Evolutionary conservation across 225 moss, liverwort and hornwort genomes (phyloP).

Genomic region (Sphagnum tenellum): DNA sequence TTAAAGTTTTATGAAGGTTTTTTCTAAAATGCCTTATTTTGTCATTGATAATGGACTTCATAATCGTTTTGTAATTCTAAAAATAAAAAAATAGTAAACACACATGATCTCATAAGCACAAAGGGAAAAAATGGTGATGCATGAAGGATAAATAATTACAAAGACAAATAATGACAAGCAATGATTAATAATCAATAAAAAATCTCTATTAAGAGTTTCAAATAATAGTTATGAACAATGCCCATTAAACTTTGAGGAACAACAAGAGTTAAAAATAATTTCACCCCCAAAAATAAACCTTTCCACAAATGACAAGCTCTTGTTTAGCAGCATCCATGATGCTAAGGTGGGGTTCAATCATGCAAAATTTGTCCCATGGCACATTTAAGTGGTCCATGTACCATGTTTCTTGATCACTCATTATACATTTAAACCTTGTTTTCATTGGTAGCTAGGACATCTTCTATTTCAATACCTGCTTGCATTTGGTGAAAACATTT

Average conservation of each 20-base stretch:
- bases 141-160: no score
- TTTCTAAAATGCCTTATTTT: constrained; percentile 20
- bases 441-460: constrained; percentile 43
- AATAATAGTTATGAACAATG: not conserved
- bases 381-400: constrained; percentile 90
- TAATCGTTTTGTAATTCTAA: constrained; percentile 79
- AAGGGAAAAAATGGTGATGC: not conserved
- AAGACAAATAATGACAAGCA: no score
- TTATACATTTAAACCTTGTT: constrained; percentile 54
- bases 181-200: not conserved
- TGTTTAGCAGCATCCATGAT: constrained; percentile 29
- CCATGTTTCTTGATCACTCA: constrained; percentile 89
- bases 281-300: constrained; percentile 99
- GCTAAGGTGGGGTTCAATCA: constrained; percentile 53
- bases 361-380: constrained; percentile 61
- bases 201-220: not conserved
- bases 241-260: not conserved
- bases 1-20: constrained; percentile 49
- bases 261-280: constrained; percentile 50
- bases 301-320: constrained; percentile 64
- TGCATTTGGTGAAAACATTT: no score
- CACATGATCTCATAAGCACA: not conserved
- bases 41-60: constrained; percentile 62
- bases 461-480: constrained; percentile 60
- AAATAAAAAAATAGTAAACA: no score